Base-by-base conservation (phyloP, 2,329 filamentous ascomycete species). In the Stagonosporopsis vannaccii region DNA sequence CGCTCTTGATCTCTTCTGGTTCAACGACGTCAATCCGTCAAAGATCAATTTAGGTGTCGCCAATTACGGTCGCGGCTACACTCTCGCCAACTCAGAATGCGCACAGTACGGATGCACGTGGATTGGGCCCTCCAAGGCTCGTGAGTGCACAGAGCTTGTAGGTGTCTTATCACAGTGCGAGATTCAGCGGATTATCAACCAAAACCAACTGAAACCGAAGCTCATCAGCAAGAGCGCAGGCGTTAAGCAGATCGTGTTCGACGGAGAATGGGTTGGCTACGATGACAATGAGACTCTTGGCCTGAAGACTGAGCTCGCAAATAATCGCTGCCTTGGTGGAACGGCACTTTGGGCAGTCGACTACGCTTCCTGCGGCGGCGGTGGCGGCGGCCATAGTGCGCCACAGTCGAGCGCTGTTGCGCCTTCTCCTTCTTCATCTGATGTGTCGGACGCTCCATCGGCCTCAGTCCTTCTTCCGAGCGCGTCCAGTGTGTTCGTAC, bases 1-100 rank as follows among this genome's bases (percentile, higher is more conserved):
- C 0, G 72, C 72, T 0, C 43, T 81, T 0, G 74, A 81, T 3
- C 75, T 84, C 0, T 65, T 84, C 4, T 84, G 82, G 80, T 70
- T 79, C 7, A 77, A 74, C 26, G 62, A 76, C 20, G 66, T 85
- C 1, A 60, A 69, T 0, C 72, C 82, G 0, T 42, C 58, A 0
- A 79, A 82, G 50, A 60, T 85, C 4, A 69, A 65, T 3, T 50
- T 85, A 7, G 82, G 82, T 1, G 30, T 80, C 2, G 79, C 72
- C 3, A 83, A 81, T 55, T 84, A 84, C 59, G 79, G 80, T 4
- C 70, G 75, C 2, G 65, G 63, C 1, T 78, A 75, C 51, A 72
- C 66, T 0, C 53, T 68, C 6, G 39, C 53, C 1, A 59, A 69
- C 36, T 28, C 56, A 3, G 42, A 32, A 3, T 74, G 71, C 54